Evolutionary conservation across 805 yeast genomes (phyloP), one percentile per base, ranked within the genome.

Genomic region (Teunomyces tritomae): DNA sequence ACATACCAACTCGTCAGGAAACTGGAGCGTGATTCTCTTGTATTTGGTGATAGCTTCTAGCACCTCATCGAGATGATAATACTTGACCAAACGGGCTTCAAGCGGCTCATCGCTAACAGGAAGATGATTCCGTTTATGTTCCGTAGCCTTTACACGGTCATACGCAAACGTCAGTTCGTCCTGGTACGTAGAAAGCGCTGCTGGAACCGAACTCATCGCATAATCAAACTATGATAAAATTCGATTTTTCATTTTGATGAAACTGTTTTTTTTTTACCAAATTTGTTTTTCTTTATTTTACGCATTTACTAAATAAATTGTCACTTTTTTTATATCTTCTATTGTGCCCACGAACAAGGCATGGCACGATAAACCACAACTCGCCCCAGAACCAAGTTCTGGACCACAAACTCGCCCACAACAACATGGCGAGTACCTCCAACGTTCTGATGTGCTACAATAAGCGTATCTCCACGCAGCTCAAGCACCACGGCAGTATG

Each of bases 1-100:
- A 35, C 83, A 75, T 1, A 94, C 79, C 32, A 91, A 68, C 4
- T 68, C 50, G 63, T 95, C 99, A 0, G 98, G 98, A 54, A 94
- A 92, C 66, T 94, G 99, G 28, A 94, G 70, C 0, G 98, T 90
- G 2, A 91, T 77, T 24, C 76, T 84, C 29, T 57, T 62, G 30
- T 51, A 57, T 0, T 59, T 64, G 3, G 59, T 58, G 3, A 59
- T 58, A 11, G 33, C 27, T 13, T 71, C 65, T 0, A 74, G 73
- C 3, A 85, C 59, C 43, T 73, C 75, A 24, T 74, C 74, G 0
- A 88, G 54, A 34, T 77, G 70, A 60, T 89, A 90, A 56, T 84
- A 82, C 0, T 76, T 66, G 8, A 13, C 34, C 55, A 57, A 8
- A 89, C 57, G 26, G 60, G 49, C 6, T 41, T 36, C n/a, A 76